These are phyloP conservation scores for Lactarius hatsudake DNA, from an alignment of 768 basidiomycete genomes.

Conservation along the genomic window DNA sequence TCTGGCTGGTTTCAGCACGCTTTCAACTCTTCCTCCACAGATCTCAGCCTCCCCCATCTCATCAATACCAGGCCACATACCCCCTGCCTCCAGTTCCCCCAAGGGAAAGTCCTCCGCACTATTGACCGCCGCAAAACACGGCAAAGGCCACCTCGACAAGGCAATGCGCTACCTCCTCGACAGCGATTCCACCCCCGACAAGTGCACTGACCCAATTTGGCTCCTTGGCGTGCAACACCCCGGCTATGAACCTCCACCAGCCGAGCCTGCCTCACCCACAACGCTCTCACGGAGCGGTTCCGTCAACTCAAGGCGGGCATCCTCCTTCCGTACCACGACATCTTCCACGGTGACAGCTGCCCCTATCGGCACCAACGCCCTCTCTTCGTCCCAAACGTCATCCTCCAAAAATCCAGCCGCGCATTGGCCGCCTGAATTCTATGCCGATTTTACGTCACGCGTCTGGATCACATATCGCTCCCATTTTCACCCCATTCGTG, in stretches of 20 bases:
- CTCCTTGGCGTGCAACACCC: constrained; percentile 79
- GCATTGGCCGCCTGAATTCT: constrained; percentile 77
- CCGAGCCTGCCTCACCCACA: constrained; percentile 26
- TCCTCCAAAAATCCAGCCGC: constrained; percentile 30
- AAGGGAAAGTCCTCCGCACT: constrained; percentile 51
- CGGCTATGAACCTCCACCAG: constrained; percentile 56
- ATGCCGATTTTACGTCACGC: constrained; percentile 82
- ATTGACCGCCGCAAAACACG: constrained; percentile 66
- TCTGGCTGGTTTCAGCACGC: constrained; percentile 82
- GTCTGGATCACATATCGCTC: constrained; percentile 93
- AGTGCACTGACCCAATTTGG: constrained; percentile 83
- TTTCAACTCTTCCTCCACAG: constrained; percentile 67
- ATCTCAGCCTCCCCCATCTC: constrained; percentile 63
- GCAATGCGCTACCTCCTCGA: constrained; percentile 90
- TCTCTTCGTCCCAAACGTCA: constrained; percentile 39
- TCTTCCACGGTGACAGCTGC: constrained; percentile 38
- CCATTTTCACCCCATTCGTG: constrained; percentile 78
- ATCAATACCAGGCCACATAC: constrained; percentile 45
- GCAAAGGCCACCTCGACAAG: constrained; percentile 75
- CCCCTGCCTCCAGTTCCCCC: constrained; percentile 37
- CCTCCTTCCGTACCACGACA: constrained; percentile 44
- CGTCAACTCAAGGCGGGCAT: constrained; percentile 43
- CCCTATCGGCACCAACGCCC: constrained; percentile 31
- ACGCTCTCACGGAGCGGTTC: constrained; percentile 38
- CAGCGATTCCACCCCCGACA: constrained; percentile 82